These are phyloP conservation scores for Diplocarpon mali DNA, from an alignment of 2,329 filamentous ascomycete genomes.

Conservation along the genomic window DNA sequence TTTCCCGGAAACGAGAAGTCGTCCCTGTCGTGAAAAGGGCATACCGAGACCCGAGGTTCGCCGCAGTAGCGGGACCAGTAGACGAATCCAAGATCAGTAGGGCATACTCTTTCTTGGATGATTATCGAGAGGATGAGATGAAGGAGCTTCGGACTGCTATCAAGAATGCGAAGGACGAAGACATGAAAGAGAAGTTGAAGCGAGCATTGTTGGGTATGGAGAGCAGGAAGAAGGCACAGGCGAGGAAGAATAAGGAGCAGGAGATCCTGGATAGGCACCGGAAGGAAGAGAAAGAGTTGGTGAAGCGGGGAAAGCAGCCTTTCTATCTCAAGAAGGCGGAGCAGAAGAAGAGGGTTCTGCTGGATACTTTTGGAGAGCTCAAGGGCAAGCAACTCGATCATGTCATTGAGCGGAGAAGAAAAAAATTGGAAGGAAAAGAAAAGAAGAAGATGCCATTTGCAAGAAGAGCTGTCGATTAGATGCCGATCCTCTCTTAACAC, in stretches of 20 bases:
- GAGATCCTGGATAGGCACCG: slow-evolving; percentile 65
- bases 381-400: slow-evolving; percentile 76
- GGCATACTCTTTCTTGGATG: slow-evolving; percentile 79
- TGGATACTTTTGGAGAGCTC: slow-evolving; percentile 72
- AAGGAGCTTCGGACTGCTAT: slow-evolving; percentile 58
- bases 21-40: slow-evolving; percentile 48
- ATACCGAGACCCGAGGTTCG: slow-evolving; percentile 79
- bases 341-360: slow-evolving; percentile 74
- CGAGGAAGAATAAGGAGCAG: slow-evolving; percentile 57
- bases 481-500: background rate
- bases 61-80: slow-evolving; percentile 45
- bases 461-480: slow-evolving; percentile 32
- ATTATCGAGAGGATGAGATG: slow-evolving; percentile 80
- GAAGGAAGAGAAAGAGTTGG: slow-evolving; percentile 70
- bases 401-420: slow-evolving; percentile 74
- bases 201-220: slow-evolving; percentile 67
- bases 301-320: slow-evolving; percentile 81
- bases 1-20: slow-evolving; percentile 69
- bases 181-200: slow-evolving; percentile 59
- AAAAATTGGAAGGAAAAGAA: slow-evolving; percentile 82
- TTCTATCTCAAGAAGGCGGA: slow-evolving; percentile 91
- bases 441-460: slow-evolving; percentile 59
- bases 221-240: slow-evolving; percentile 60
- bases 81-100: slow-evolving; percentile 51
- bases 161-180: slow-evolving; percentile 54